Percentiles rank a stretch among this genome's conserved stretches.
phyloP scores from a whole-genome alignment of 148 eudicot genomes.

The Fallopia convolvulus region DNA sequence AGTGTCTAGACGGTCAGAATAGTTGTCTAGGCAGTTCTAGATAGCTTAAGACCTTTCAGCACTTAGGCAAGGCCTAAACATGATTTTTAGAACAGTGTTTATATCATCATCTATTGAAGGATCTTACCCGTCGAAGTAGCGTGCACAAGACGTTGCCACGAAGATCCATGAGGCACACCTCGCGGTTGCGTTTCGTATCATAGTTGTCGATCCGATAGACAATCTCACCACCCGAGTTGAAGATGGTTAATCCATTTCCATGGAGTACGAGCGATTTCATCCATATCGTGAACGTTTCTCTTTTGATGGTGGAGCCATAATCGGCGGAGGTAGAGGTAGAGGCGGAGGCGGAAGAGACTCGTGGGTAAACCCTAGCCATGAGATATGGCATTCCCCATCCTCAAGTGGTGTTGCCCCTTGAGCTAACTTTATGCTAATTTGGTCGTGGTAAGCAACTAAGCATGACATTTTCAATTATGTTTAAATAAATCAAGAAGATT shows the following conservation, averaged over 20 bases:
- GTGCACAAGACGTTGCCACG: slow-evolving; percentile 60
- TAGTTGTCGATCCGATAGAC: slow-evolving; percentile 78
- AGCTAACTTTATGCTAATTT: neutral
- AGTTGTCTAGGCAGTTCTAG: too few relatives aligned
- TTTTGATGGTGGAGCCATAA: neutral
- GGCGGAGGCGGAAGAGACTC: neutral
- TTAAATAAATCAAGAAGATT: neutral
- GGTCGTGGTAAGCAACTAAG: neutral
- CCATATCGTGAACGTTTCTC: slow-evolving; percentile 65
- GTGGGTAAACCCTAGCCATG: slow-evolving; percentile 7
- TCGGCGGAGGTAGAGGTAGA: neutral
- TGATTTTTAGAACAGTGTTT: too few relatives aligned
- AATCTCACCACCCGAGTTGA: slow-evolving; percentile 50
- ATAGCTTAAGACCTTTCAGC: too few relatives aligned
- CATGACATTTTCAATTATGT: neutral
- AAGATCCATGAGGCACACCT: slow-evolving; percentile 72
- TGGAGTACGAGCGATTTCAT: slow-evolving; percentile 68
- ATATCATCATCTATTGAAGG: too few relatives aligned
- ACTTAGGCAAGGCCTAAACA: too few relatives aligned
- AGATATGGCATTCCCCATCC: slow-evolving; percentile 2
- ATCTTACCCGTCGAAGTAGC: slow-evolving; percentile 44
- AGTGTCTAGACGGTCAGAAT: too few relatives aligned
- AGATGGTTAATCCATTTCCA: slow-evolving; percentile 68
- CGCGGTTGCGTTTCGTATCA: slow-evolving; percentile 32
- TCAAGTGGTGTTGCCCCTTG: neutral